Conservation (phyloP, 768 basidiomycete species). For the Neoboletus brunneissimus region DNA sequence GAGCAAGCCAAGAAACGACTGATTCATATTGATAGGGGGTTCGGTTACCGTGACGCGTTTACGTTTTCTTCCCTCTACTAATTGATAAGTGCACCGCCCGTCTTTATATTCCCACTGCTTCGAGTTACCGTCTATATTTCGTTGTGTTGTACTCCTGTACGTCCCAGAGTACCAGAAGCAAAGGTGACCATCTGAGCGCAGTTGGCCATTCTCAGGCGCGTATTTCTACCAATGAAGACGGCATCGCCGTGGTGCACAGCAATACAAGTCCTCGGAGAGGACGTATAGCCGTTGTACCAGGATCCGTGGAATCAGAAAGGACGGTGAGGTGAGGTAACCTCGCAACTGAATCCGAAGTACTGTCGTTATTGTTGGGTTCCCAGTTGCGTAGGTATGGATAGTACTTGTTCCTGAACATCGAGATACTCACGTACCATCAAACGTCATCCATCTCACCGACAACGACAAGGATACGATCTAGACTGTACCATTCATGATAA, state of each 20-base stretch:
- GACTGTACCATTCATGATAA: background rate
- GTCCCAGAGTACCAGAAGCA: constrained; percentile 5
- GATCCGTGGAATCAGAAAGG: background rate
- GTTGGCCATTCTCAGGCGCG: too few relatives aligned
- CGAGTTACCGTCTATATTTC: background rate
- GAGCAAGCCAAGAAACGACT: constrained; percentile 6
- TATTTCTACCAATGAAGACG: background rate
- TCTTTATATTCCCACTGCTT: background rate
- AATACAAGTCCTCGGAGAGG: constrained; percentile 11
- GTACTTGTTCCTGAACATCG: background rate
- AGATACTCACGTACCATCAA: background rate
- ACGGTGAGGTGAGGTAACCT: background rate
- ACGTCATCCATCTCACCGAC: background rate
- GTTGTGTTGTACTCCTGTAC: background rate
- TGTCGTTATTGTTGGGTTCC: background rate
- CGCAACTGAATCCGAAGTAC: background rate
- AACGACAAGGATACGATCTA: background rate
- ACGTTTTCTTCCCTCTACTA: background rate
- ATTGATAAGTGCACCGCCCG: background rate
- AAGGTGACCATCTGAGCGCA: background rate
- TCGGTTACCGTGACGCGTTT: constrained; percentile 7
- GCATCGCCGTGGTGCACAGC: background rate
- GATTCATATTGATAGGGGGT: constrained; percentile 15
- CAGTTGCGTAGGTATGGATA: background rate
- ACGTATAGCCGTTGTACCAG: background rate